phyloP scores from a whole-genome alignment of 495 filamentous ascomycete species.

The Aspergillus coremiiformis region DNA sequence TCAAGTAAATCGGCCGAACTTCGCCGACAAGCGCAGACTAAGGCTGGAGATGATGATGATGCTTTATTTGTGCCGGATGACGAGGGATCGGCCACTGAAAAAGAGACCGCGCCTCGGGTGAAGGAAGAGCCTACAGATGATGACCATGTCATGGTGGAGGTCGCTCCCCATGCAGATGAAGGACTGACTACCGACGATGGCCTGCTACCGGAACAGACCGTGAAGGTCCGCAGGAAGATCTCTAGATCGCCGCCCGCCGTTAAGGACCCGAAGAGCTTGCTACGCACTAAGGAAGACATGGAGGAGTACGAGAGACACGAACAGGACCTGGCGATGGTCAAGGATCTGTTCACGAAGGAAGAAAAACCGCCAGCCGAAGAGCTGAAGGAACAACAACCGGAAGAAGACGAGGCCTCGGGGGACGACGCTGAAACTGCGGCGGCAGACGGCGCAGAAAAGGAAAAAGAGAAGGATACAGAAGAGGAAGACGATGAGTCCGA shows the following conservation, averaged over 20 bases:
- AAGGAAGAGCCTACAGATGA: constrained; percentile 43
- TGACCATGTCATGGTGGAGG: constrained; percentile 33
- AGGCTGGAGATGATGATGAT: constrained; percentile 24
- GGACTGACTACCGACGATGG: constrained; percentile 27
- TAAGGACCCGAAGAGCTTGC: constrained; percentile 30
- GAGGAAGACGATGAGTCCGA: constrained; percentile 22
- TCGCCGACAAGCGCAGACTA: constrained; percentile 30
- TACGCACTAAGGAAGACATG: constrained; percentile 41
- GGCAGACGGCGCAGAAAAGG: constrained; percentile 6
- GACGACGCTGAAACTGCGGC: constrained; percentile 5
- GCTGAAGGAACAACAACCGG: constrained; percentile 11
- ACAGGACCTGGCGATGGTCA: constrained; percentile 33
- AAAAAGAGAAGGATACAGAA: constrained; percentile 12
- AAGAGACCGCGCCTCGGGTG: constrained; percentile 21
- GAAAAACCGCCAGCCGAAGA: constrained; percentile 9
- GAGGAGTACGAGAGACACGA: constrained; percentile 41
- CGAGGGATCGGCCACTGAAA: constrained; percentile 14
- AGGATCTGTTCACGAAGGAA: constrained; percentile 28
- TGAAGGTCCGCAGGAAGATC: constrained; percentile 34
- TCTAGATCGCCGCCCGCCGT: constrained; percentile 14
- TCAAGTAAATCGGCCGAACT: constrained; percentile 38
- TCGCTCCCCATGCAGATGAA: constrained; percentile 22
- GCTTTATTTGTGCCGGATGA: constrained; percentile 26
- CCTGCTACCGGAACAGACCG: constrained; percentile 31
- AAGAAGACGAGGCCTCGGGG: constrained; percentile 3